Conservation (phyloP, 2,329 filamentous ascomycete species). For the Pyrenophora seminiperda region DNA sequence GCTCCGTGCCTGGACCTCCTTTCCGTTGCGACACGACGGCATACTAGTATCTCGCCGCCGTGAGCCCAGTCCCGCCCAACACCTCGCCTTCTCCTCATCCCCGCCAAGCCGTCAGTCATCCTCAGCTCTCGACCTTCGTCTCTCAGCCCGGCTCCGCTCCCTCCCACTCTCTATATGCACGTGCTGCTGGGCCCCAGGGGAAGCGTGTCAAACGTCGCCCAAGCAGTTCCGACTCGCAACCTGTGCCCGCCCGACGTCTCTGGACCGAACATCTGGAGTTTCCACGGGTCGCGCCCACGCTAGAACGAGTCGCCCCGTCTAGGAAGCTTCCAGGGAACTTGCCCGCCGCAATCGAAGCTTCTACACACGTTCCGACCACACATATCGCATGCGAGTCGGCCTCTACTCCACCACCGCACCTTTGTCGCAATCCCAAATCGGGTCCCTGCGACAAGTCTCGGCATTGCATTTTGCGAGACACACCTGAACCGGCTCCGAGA, state of each 20-base stretch:
- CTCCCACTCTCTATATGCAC: background rate
- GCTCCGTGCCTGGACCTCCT: slow-evolving; percentile 9
- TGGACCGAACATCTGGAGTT: slow-evolving; percentile 8
- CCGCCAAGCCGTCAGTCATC: slow-evolving; percentile 10
- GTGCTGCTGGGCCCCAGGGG: background rate
- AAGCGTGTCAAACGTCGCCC: slow-evolving; percentile 5
- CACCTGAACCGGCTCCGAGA: background rate
- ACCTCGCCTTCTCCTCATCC: background rate
- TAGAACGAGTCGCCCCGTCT: slow-evolving; percentile 14
- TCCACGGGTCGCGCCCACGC: slow-evolving; percentile 18
- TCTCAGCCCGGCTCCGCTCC: background rate
- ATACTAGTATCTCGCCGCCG: slow-evolving; percentile 1
- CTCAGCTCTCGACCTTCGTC: background rate
- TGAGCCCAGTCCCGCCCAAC: slow-evolving; percentile 1
- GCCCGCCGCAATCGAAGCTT: slow-evolving; percentile 5
- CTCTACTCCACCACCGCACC: slow-evolving; percentile 12
- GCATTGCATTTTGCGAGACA: slow-evolving; percentile 11
- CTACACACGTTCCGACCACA: slow-evolving; percentile 18
- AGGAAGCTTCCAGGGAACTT: slow-evolving; percentile 5
- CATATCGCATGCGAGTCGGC: slow-evolving; percentile 23
- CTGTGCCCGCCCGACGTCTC: slow-evolving; percentile 16
- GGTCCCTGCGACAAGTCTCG: slow-evolving; percentile 15
- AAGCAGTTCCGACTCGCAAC: slow-evolving; percentile 3
- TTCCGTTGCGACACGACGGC: slow-evolving; percentile 1
- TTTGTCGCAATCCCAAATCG: slow-evolving; percentile 6